Evolutionary conservation across 805 yeast genomes (phyloP).

Genomic region (Myxozyma geophila): DNA sequence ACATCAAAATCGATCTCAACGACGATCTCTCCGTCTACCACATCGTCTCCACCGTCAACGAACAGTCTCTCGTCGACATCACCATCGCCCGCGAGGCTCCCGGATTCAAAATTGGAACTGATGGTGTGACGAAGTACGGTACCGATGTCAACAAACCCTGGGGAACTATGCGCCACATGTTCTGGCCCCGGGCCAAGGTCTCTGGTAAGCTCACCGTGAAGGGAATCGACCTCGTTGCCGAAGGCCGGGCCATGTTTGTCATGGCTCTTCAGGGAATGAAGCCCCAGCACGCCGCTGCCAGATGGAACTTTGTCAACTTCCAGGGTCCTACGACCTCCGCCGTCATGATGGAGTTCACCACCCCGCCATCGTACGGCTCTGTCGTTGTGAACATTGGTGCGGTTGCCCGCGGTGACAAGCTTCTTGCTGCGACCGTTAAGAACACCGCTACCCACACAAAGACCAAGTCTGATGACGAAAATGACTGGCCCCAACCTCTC

Average conservation of each 20-base stretch:
- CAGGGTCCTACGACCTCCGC: constrained; percentile 76
- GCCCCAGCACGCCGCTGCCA: constrained; percentile 97
- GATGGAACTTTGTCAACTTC: constrained; percentile 93
- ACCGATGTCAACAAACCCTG: constrained; percentile 83
- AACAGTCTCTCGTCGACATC: constrained; percentile 73
- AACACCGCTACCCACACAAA: constrained; percentile 66
- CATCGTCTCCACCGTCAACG: constrained; percentile 65
- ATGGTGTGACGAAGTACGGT: constrained; percentile 87
- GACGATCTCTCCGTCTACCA: constrained; percentile 58
- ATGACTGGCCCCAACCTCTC: constrained; percentile 90
- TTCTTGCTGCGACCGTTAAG: constrained; percentile 67
- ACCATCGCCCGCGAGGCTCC: constrained; percentile 63
- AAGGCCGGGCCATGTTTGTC: constrained; percentile 72
- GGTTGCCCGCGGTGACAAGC: constrained; percentile 64
- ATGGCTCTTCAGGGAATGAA: constrained; percentile 99
- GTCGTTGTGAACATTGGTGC: constrained; percentile 82
- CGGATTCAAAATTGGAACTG: constrained; percentile 87
- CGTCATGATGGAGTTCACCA: constrained; percentile 91
- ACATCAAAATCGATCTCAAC: constrained; percentile 64
- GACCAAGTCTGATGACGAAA: constrained; percentile 63
- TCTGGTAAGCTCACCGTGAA: constrained; percentile 64
- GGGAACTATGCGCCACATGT: constrained; percentile 95
- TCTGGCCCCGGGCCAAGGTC: constrained; percentile 90
- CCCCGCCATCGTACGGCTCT: constrained; percentile 86
- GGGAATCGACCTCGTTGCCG: constrained; percentile 46